Percentiles rank a stretch among this genome's conserved stretches.
These are phyloP conservation scores for Pestalotiopsis sp. DNA, from an alignment of 2,329 filamentous ascomycete species.

Conservation along the genomic window DNA sequence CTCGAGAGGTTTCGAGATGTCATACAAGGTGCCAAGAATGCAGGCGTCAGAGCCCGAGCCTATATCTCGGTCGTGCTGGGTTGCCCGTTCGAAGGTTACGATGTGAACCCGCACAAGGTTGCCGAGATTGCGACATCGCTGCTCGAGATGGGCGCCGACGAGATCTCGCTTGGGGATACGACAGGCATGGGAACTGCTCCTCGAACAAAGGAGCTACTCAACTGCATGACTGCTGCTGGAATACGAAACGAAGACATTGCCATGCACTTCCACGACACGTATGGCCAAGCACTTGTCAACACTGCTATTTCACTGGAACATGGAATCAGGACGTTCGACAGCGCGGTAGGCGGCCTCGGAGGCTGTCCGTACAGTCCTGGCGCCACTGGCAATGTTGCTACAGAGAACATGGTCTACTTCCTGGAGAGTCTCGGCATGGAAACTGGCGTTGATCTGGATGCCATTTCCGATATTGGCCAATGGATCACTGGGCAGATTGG, in stretches of 20 bases:
- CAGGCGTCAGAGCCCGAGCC: constrained; percentile 70
- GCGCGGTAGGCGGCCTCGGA: constrained; percentile 66
- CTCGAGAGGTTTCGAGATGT: constrained; percentile 71
- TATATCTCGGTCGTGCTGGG: constrained; percentile 82
- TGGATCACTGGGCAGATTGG: constrained; percentile 58
- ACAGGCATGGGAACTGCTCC: constrained; percentile 78
- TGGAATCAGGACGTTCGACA: constrained; percentile 67
- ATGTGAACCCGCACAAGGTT: constrained; percentile 64
- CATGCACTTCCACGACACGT: constrained; percentile 74
- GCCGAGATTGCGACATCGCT: constrained; percentile 69
- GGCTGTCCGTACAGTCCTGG: constrained; percentile 71
- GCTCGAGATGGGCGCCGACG: constrained; percentile 85
- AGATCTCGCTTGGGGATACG: constrained; percentile 88
- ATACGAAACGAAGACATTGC: constrained; percentile 59
- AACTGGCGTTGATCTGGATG: constrained; percentile 59
- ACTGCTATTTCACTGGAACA: constrained; percentile 63
- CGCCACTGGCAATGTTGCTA: constrained; percentile 65
- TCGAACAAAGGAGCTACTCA: constrained; percentile 44
- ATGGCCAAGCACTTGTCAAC: constrained; percentile 69
- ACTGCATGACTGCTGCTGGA: constrained; percentile 49
- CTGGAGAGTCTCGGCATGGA: constrained; percentile 57
- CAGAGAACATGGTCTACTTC: constrained; percentile 43
- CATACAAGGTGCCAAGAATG: constrained; percentile 66
- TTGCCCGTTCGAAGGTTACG: constrained; percentile 73
- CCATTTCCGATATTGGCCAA: constrained; percentile 55